phyloP scores from a whole-genome alignment of 2,329 filamentous ascomycete genomes.

The Pyrenophora teres region DNA sequence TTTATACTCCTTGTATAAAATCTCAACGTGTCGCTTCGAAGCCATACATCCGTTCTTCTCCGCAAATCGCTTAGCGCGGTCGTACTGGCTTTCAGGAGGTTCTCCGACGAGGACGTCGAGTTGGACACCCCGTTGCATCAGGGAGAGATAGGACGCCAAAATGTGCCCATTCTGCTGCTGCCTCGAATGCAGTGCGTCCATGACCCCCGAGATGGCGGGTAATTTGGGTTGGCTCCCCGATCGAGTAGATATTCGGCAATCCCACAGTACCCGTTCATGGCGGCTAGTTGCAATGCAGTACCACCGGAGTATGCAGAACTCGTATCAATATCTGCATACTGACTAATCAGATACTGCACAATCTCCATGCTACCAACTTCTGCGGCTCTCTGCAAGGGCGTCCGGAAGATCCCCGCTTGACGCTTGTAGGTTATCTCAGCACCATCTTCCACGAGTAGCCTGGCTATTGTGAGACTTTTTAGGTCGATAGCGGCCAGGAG shows the following conservation, averaged over 20 bases:
- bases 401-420: not conserved
- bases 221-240: not conserved
- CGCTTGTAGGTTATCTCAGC: not conserved
- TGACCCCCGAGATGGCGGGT: not conserved
- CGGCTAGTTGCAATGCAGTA: slow-evolving; percentile 11
- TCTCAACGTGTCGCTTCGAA: not conserved
- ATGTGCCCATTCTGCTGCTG: slow-evolving; percentile 9
- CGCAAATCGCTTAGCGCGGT: not conserved
- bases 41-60: not conserved
- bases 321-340: not conserved
- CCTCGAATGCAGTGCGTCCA: slow-evolving; percentile 11
- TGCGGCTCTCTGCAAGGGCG: not conserved
- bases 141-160: slow-evolving; percentile 4
- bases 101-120: not conserved
- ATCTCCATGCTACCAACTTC: not conserved
- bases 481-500: not conserved
- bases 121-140: not conserved
- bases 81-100: not conserved
- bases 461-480: not conserved
- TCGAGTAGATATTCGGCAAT: slow-evolving; percentile 1
- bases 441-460: too few species aligned
- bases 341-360: not conserved
- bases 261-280: slow-evolving; percentile 1
- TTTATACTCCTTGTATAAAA: not conserved
- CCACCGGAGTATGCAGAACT: not conserved